Base-by-base conservation (phyloP, 2,329 filamentous ascomycete species). In the Fusarium sp. region DNA sequence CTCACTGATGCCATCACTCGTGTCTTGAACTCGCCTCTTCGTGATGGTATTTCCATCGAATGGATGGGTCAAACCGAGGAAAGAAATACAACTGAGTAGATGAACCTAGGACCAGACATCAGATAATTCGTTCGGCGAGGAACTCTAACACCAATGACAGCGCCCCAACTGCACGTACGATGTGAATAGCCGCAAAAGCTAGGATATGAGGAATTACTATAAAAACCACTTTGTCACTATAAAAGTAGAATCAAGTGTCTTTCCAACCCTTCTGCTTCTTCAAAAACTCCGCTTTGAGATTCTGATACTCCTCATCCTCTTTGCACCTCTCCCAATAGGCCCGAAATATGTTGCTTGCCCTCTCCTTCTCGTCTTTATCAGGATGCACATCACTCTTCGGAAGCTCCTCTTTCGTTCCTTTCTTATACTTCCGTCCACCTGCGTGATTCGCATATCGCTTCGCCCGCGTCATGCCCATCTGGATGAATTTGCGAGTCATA, bases 391-490 rank as follows among this genome's bases (percentile, higher is more conserved):
- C 48, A 24, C 71, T 72, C 29, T 44, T 55, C 0, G 70, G 71
- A 0, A 74, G 29, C 9, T 73, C 68, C 8, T 70, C 57, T 3
- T 37, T 47, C 0, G 62, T 68, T 0, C 58, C 56, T 11, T 65
- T 68, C 12, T 59, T 67, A 55, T 89, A 88, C 71, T 89, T 90
- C 26, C 83, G 81, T 1, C 88, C 88, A 0, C 86, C 81, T 31
- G 81, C 79, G 53, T 84, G 80, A 63, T 89, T 89, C 18, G 86
- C 86, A 77, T 89, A 89, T 61, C 87, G 76, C 69, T 84, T 87
- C 4, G 87, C 84, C 18, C 88, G 77, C 21, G 88, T 90, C 86
- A 89, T 89, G 3, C 88, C 84, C 88, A 90, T 91, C 75, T 90
- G 87, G 9, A 90, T 81, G 69, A 89, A 91, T 71, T 90, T 91